These are phyloP conservation scores for Cladosporium sp. DNA, from an alignment of 2,329 filamentous ascomycete genomes.

Conservation along the genomic window DNA sequence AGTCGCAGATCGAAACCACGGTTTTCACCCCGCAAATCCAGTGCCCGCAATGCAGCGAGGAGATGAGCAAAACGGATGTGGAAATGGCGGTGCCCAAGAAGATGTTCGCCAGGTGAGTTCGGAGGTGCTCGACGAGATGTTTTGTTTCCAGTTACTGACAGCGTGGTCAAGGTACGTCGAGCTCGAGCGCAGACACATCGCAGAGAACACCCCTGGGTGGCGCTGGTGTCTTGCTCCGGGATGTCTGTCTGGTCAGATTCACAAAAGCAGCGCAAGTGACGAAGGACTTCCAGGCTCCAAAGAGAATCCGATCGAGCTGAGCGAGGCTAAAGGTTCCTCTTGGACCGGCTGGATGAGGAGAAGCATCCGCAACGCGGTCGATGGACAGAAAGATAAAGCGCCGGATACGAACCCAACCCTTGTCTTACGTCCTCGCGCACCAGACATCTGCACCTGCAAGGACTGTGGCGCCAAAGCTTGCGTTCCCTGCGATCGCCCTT, in stretches of 20 bases:
- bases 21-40: constrained; percentile 17
- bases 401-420: neutral
- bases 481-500: constrained; percentile 33
- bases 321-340: neutral
- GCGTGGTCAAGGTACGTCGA: constrained; percentile 40
- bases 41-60: constrained; percentile 53
- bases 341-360: neutral
- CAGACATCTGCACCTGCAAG: constrained; percentile 42
- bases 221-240: constrained; percentile 53
- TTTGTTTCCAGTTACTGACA: constrained; percentile 40
- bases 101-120: constrained; percentile 49
- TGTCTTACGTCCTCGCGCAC: neutral
- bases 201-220: constrained; percentile 42
- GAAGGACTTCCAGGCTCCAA: neutral
- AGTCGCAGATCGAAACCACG: constrained; percentile 28
- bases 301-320: neutral
- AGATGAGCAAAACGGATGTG: constrained; percentile 49
- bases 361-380: neutral
- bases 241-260: constrained; percentile 54
- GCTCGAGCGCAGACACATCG: constrained; percentile 28
- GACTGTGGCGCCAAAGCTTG: constrained; percentile 34
- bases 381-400: neutral
- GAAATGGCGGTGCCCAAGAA: constrained; percentile 46
- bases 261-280: constrained; percentile 23
- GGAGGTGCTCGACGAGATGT: constrained; percentile 25